phyloP scores from a whole-genome alignment of 2,329 filamentous ascomycete genomes.

The Paraphaeosphaeria sporulosa region DNA sequence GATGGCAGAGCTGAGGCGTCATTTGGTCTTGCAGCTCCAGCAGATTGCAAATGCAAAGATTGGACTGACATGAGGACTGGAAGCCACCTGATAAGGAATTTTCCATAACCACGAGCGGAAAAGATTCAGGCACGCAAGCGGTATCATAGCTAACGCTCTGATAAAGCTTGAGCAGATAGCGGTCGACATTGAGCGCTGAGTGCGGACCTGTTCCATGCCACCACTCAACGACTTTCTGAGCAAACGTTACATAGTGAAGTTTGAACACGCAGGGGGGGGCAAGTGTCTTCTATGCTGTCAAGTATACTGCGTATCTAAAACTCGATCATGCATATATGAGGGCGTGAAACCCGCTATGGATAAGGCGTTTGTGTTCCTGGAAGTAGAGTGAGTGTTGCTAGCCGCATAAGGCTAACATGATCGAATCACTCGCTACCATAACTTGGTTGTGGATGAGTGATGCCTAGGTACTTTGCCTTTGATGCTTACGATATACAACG shows the following conservation, averaged over 20 bases:
- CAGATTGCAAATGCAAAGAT: too few relatives aligned
- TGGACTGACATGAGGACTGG: neutral
- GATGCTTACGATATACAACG: neutral
- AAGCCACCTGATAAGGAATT: neutral
- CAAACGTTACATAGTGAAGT: neutral
- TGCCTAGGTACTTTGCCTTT: neutral
- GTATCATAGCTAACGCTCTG: neutral
- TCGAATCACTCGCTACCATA: neutral
- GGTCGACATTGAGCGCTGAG: neutral
- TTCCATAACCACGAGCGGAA: neutral
- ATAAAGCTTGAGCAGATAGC: slow-evolving; percentile 1
- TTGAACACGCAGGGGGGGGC: neutral
- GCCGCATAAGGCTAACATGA: neutral
- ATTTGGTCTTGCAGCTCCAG: neutral
- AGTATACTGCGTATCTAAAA: too few relatives aligned
- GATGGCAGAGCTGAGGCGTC: neutral
- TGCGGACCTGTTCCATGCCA: neutral
- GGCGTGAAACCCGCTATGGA: neutral
- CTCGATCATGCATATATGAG: too few relatives aligned
- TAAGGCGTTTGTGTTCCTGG: too few relatives aligned
- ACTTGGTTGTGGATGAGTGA: neutral
- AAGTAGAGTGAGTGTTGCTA: neutral
- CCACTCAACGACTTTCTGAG: neutral
- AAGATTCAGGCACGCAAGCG: too few relatives aligned
- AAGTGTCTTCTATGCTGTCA: neutral